Conservation (phyloP, 1,284 basidiomycete genomes). For the Cryptococcus sp. region DNA sequence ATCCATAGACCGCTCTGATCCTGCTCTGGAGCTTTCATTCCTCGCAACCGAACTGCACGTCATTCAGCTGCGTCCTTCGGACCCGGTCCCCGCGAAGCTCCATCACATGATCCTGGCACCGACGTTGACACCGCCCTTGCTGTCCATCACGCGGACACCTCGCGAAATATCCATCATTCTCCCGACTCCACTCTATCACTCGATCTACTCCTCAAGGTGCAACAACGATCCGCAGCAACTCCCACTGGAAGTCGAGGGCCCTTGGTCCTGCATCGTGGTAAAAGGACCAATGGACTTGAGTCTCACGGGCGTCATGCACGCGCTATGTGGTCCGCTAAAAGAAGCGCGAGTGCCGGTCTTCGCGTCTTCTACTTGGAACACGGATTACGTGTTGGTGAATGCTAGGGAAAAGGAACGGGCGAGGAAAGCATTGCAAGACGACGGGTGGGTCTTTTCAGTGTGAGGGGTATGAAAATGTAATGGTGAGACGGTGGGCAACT, state of each 20-base stretch:
- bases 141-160: constrained; percentile 57
- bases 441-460: no score
- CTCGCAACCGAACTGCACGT: no score
- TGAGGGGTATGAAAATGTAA: no score
- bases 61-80: no score
- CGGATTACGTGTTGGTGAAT: constrained; percentile 1
- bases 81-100: no score
- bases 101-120: no score
- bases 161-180: constrained; percentile 59
- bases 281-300: constrained; percentile 62
- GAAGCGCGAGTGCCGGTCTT: constrained; percentile 56
- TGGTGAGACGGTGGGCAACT: no score
- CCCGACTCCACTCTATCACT: background rate
- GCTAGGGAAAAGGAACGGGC: no score
- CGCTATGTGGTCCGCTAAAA: constrained; percentile 56
- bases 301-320: constrained; percentile 59
- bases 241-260: constrained; percentile 7
- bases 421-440: no score
- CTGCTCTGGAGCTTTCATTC: no score
- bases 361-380: constrained; percentile 61
- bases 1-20: no score
- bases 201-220: background rate
- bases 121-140: constrained; percentile 39
- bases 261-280: constrained; percentile 55
- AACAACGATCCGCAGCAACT: background rate